Conservation (phyloP, 306 rosid species). For the Trifolium repens region DNA sequence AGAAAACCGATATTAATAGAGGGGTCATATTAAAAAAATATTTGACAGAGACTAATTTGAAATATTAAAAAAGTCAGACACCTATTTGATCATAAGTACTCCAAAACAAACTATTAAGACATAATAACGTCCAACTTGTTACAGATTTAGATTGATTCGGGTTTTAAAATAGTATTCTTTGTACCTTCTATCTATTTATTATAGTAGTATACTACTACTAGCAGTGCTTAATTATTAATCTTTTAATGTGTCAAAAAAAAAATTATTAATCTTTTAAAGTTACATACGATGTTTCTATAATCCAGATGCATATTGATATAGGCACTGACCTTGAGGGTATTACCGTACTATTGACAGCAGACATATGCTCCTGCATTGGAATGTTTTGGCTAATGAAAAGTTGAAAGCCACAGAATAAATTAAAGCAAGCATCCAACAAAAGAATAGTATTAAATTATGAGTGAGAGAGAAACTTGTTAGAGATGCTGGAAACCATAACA, state of each 20-base stretch:
- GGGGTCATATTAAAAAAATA: too few relatives aligned
- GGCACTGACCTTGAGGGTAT: not conserved
- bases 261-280: too few relatives aligned
- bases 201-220: too few relatives aligned
- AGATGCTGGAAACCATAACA: slow-evolving; percentile 17
- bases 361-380: slow-evolving; percentile 27
- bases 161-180: not conserved
- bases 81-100: too few relatives aligned
- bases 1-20: too few relatives aligned
- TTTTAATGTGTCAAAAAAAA: too few relatives aligned
- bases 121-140: too few relatives aligned
- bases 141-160: not conserved
- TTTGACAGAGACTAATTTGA: too few relatives aligned
- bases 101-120: too few relatives aligned
- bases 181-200: too few relatives aligned
- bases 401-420: not conserved
- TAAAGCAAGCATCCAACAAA: slow-evolving; percentile 1
- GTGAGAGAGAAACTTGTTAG: not conserved
- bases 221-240: not conserved
- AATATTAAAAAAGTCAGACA: too few relatives aligned
- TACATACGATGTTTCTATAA: not conserved
- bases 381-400: not conserved
- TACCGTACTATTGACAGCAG: not conserved
- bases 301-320: not conserved
- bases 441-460: slow-evolving; percentile 18